Evolutionary conservation across 2,329 filamentous ascomycete genomes (phyloP).

Genomic region (Fusarium temperatum): DNA sequence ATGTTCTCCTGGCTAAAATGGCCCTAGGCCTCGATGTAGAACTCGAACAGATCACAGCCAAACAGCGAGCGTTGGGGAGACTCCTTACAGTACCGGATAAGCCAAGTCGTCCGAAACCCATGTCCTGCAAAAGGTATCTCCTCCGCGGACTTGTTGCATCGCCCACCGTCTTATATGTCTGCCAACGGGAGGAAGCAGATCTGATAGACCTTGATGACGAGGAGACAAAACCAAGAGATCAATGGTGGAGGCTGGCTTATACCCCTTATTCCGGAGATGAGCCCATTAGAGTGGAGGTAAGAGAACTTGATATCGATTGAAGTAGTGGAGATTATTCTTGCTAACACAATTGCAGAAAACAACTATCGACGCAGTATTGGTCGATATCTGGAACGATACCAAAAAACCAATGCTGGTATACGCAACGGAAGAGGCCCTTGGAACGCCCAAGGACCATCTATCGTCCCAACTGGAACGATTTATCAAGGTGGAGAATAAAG

Average conservation of each 20-base stretch:
- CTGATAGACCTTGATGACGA: constrained; percentile 54
- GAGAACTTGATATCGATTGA: not conserved
- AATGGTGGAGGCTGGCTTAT: constrained; percentile 66
- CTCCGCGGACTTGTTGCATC: constrained; percentile 62
- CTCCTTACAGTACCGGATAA: constrained; percentile 54
- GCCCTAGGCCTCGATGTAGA: constrained; percentile 43
- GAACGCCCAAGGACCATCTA: constrained; percentile 45
- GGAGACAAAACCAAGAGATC: constrained; percentile 49
- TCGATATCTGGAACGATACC: constrained; percentile 58
- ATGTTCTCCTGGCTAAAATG: constrained; percentile 30
- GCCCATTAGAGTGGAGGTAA: constrained; percentile 61
- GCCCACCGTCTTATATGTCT: constrained; percentile 60
- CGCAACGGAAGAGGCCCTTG: constrained; percentile 55
- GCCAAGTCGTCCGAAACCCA: constrained; percentile 47
- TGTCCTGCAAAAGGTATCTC: constrained; percentile 57
- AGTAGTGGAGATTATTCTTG: not conserved
- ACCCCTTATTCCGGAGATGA: constrained; percentile 46
- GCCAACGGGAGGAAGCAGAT: constrained; percentile 53
- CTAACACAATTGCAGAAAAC: constrained; percentile 54
- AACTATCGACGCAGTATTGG: constrained; percentile 55
- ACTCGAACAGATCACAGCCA: constrained; percentile 46
- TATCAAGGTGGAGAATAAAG: constrained; percentile 60
- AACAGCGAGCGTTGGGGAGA: constrained; percentile 50
- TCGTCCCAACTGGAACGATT: constrained; percentile 56
- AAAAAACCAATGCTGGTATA: constrained; percentile 62